Evolutionary conservation across 352 stramenopile genomes (phyloP).

Genomic region (Phytophthora capsici): DNA sequence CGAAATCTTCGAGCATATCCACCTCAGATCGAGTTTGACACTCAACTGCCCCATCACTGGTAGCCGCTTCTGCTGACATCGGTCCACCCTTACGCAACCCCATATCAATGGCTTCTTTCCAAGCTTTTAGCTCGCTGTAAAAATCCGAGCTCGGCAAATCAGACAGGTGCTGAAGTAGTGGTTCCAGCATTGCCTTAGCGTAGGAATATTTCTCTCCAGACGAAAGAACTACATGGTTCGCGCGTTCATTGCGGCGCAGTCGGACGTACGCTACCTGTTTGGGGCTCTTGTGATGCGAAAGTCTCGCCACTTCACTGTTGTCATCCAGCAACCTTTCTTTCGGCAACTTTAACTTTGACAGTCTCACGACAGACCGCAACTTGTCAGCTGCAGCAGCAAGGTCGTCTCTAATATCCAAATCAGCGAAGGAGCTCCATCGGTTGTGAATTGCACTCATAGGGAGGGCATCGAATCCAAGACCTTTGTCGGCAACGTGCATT

Average conservation of each 20-base stretch:
- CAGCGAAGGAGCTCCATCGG: neutral
- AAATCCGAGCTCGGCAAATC: conserved; percentile 10
- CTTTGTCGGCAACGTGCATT: too few relatives aligned
- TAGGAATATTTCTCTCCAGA: conserved; percentile 14
- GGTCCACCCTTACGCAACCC: too few relatives aligned
- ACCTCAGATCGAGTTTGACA: too few relatives aligned
- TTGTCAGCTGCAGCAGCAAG: too few relatives aligned
- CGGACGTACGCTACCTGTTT: conserved; percentile 14
- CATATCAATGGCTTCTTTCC: conserved; percentile 15
- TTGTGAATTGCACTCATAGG: neutral
- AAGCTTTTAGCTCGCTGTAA: conserved; percentile 12
- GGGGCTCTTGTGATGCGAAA: neutral
- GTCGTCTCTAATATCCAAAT: conserved; percentile 1
- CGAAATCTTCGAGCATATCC: too few relatives aligned
- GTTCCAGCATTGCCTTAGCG: conserved; percentile 16
- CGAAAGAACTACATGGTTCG: conserved; percentile 10
- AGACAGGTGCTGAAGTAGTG: conserved; percentile 19
- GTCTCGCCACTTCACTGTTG: too few relatives aligned
- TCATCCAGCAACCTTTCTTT: conserved; percentile 10
- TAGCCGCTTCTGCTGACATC: neutral
- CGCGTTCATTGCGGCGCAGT: conserved; percentile 7
- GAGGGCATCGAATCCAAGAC: too few relatives aligned
- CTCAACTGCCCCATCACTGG: neutral
- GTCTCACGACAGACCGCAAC: neutral
- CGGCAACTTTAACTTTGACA: conserved; percentile 7